Evolutionary conservation across 371 early-diverging fungal species (phyloP).

Genomic region (Mucor circinelloides): DNA sequence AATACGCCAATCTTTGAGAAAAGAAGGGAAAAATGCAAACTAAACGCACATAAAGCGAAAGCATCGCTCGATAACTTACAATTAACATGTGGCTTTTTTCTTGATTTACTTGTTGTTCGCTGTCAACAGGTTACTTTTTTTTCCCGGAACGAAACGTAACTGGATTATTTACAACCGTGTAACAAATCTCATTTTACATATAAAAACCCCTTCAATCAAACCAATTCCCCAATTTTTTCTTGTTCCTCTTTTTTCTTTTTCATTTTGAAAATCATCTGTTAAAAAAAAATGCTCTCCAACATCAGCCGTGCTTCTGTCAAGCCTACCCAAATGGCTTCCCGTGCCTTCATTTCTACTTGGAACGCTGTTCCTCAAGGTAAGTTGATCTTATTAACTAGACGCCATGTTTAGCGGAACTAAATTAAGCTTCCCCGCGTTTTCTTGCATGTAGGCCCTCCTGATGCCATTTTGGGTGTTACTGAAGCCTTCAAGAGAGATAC

Average conservation of each 20-base stretch:
- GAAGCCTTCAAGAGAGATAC: conserved; percentile 95
- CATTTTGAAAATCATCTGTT: background rate
- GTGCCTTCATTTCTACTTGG: conserved; percentile 72
- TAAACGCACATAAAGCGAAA: background rate
- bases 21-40: background rate
- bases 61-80: background rate
- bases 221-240: background rate
- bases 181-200: background rate
- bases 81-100: background rate
- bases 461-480: conserved; percentile 95
- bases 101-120: background rate
- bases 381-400: background rate
- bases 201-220: conserved; percentile 1
- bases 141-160: conserved; percentile 28
- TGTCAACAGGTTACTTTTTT: background rate
- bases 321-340: conserved; percentile 52
- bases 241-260: conserved; percentile 15
- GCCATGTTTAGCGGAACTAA: conserved; percentile 3
- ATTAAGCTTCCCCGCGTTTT: conserved; percentile 14
- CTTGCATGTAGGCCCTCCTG: conserved; percentile 79
- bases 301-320: conserved; percentile 44
- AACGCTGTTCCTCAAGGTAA: conserved; percentile 76
- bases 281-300: conserved; percentile 48
- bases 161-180: conserved; percentile 19
- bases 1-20: background rate